Evolutionary conservation across 768 basidiomycete species (phyloP), one percentile per base, ranked within the genome.

Genomic region (Infundibulicybe gibba): DNA sequence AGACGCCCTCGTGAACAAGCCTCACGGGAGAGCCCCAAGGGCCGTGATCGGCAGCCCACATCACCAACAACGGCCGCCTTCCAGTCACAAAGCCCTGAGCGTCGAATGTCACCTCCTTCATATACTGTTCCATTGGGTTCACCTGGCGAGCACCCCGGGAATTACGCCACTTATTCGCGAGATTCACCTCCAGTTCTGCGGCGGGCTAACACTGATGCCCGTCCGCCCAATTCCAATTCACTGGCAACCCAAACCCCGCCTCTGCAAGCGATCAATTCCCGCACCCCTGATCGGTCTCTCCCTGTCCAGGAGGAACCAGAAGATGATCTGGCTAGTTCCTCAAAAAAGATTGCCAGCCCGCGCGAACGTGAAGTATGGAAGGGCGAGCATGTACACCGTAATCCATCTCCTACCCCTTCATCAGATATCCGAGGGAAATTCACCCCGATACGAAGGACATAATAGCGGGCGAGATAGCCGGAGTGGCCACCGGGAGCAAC

Each of bases 231-330:
- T n/a, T 19, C 14, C 51, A 61, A 72, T 21, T 64, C 68, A 19
- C 53, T 65, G 48, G 64, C 71, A 20, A 77, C 68, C 37, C 78
- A 80, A 53, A 80, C 82, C 0, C 77, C 82, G 0, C 80, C 83
- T 14, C 51, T 75, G 44, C 82, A 81, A 55, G 61, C 71, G 9
- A 70, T 76, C 60, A 59, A 69, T 49, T 69, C 75, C 5, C 79
- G 83, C 16, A 80, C 81, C 16, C 81, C 87, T 1, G 86, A 87
- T 61, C 74, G 85, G 31, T 86, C 86, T 13, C 70, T 90, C 19
- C 87, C 87, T 15, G 76, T 88, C 2, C 87, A 90, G 61, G 87
- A 89, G 59, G 86, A 87, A 50, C 74, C 75, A 21, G 85, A 87
- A 55, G 86, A 87, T 54, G 84, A 87, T 51, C 64, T 72, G 14